phyloP scores from a whole-genome alignment of 2,329 filamentous ascomycete species.

The Cercospora janseana region DNA sequence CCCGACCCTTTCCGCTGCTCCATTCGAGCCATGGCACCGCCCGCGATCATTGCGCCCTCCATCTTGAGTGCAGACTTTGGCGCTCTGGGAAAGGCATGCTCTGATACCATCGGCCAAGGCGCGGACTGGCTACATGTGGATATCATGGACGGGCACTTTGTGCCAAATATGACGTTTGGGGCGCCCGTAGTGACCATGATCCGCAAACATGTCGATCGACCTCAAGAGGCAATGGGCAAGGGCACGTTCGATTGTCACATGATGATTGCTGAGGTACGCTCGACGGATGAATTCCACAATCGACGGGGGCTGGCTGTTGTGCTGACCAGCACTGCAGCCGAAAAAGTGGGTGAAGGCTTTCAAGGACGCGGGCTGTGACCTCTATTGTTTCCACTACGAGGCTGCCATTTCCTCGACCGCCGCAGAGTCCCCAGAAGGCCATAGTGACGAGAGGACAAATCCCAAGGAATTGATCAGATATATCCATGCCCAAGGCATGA shows the following conservation, averaged over 20 bases:
- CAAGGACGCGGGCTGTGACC: constrained; percentile 86
- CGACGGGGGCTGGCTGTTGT: constrained; percentile 9
- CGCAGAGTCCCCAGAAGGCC: constrained; percentile 72
- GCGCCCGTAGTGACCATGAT: constrained; percentile 94
- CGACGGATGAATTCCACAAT: not conserved
- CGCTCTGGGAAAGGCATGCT: constrained; percentile 80
- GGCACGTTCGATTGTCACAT: constrained; percentile 99
- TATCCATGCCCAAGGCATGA: constrained; percentile 83
- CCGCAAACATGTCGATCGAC: constrained; percentile 76
- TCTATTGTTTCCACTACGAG: constrained; percentile 99
- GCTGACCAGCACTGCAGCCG: constrained; percentile 57
- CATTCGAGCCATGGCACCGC: constrained; percentile 70
- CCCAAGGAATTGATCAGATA: constrained; percentile 84
- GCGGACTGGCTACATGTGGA: constrained; percentile 95
- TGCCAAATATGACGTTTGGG: constrained; percentile 97
- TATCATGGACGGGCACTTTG: constrained; percentile 98
- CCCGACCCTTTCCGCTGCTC: not conserved
- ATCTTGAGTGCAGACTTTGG: constrained; percentile 97
- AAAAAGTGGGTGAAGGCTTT: constrained; percentile 98
- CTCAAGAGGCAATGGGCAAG: constrained; percentile 66
- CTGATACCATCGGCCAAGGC: constrained; percentile 77
- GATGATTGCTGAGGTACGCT: constrained; percentile 92
- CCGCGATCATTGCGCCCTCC: constrained; percentile 94
- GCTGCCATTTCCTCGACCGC: constrained; percentile 80
- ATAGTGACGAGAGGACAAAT: constrained; percentile 68